A percentile compares a stretch with the other conserved stretches of the same genome.
phyloP scores from a whole-genome alignment of 768 basidiomycete genomes.

The Hypsizygus marmoreus region DNA sequence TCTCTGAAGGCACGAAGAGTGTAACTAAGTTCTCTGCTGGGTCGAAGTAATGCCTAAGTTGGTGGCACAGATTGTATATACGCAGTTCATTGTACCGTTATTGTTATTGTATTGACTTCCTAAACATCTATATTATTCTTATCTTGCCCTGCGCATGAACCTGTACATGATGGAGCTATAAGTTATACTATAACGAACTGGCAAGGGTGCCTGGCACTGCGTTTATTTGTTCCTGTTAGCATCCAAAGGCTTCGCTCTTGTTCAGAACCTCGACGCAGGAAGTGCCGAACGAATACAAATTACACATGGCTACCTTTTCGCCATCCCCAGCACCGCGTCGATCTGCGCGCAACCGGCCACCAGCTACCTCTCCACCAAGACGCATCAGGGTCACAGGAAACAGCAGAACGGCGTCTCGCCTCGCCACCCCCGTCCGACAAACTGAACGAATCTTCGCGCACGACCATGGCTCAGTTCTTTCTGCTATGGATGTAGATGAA shows the following conservation, averaged over 20 bases:
- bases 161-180: too few relatives aligned
- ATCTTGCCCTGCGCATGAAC: too few relatives aligned
- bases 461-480: slow-evolving; percentile 46
- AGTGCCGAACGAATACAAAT: too few relatives aligned
- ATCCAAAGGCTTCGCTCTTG: slow-evolving; percentile 1
- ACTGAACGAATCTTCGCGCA: slow-evolving; percentile 18
- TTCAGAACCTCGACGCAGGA: too few relatives aligned
- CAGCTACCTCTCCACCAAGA: slow-evolving; percentile 30
- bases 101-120: slow-evolving; percentile 16
- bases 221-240: slow-evolving; percentile 9
- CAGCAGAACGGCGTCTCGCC: slow-evolving; percentile 37
- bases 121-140: slow-evolving; percentile 7
- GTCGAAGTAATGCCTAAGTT: slow-evolving; percentile 36
- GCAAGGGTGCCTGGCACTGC: too few relatives aligned
- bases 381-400: slow-evolving; percentile 29
- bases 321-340: slow-evolving; percentile 62
- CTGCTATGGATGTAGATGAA: slow-evolving; percentile 73
- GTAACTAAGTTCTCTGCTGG: slow-evolving; percentile 53
- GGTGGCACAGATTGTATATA: not conserved
- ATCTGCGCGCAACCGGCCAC: slow-evolving; percentile 38
- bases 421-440: slow-evolving; percentile 41
- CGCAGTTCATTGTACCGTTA: slow-evolving; percentile 14
- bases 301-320: slow-evolving; percentile 61
- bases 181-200: too few relatives aligned
- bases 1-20: slow-evolving; percentile 64